Base-by-base conservation (phyloP, 805 yeast genomes). In the Candida adriatica region DNA sequence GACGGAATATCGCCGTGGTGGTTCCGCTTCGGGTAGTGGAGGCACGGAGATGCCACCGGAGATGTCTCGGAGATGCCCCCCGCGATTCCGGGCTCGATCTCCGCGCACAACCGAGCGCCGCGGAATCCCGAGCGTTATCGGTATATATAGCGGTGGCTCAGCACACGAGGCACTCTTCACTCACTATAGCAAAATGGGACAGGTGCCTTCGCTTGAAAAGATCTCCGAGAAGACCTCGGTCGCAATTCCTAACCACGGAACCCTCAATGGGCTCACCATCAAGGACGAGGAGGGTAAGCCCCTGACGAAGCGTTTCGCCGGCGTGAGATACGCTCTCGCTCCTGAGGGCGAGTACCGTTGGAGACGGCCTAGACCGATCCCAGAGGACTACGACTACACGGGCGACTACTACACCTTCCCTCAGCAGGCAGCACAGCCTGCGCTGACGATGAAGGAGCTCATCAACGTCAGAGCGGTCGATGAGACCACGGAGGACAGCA, bases 341-440 rank as follows among this genome's bases (percentile, higher is more conserved):
- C 53, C 54, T 8, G 40, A 39, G 3, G 64, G 59, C 2, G 48
- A 46, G 16, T 32, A 50, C 31, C 46, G 68, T 21, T 64, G 59
- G 51, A 43, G 42, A 30, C 47, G 51, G 21, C 64, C 68, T 4
- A 37, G 42, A 20, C 45, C 51, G 8, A 29, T 63, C 8, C 58
- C 66, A 2, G 39, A 40, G 1, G 53, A 53, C 28, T 56, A 46
- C 31, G 62, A 62, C 38, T 63, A 61, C 37, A 44, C 62, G 2
- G 68, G 66, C 1, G 59, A 59, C 16, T 63, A 63, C 39, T 55
- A 58, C 6, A 44, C 33, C 5, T 41, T 46, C 32, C 37, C 33
- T 13, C 40, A 43, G 15, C 30, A 27, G 11, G 39, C 37, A 14
- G 31, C 36, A 5, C 38, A 35, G 23, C 38, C 38, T 6, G 35